Base-by-base conservation (phyloP, 2,329 filamentous ascomycete genomes). In the Claviceps digitariae region DNA sequence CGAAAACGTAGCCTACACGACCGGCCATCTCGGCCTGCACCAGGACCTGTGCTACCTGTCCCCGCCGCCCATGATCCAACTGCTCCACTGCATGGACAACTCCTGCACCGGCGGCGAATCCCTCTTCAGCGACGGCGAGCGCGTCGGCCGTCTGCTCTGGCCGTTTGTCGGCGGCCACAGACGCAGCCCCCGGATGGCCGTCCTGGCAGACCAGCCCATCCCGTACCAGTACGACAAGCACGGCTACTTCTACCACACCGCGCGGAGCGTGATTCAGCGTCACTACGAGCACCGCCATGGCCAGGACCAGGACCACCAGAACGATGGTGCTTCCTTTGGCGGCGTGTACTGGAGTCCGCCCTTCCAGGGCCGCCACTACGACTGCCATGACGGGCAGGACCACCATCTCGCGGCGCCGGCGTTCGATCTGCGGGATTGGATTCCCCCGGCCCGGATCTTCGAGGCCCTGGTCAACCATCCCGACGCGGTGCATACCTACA, bases 1-100 rank as follows among this genome's bases (percentile, higher is more conserved):
- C 25, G 90, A 91, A 64, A 97, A 97, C 65, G 87, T 96, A 4
- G 91, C 93, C 10, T 90, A 97, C 70, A 96, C 91, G 1, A 84
- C 79, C 62, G 77, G 84, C 49, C 84, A 83, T 62, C 81, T 97
- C 1, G 87, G 87, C 17, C 82, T 96, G 48, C 93, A 98, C 70
- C 93, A 95, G 80, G 93, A 97, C 65, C 77, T 97, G 43, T 76
- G 96, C 53, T 97, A 97, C 70, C 84, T 93, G 69, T 72, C 78
- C 15, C 79, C 87, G 50, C 82, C 87, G 2, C 91, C 91, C 0
- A 82, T 84, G 34, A 80, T 93, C 51, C 91, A 98, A 68, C 73
- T 97, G 25, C 79, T 97, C 4, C 93, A 97, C 69, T 96, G 90
- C 63, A 75, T 97, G 44, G 79, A 86, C 57, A 95, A 94, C 62